Percentiles rank a stretch among this genome's conserved stretches.
Evolutionary conservation across 2,329 filamentous ascomycete species (phyloP).

Genomic region (Grosmannia huntii): DNA sequence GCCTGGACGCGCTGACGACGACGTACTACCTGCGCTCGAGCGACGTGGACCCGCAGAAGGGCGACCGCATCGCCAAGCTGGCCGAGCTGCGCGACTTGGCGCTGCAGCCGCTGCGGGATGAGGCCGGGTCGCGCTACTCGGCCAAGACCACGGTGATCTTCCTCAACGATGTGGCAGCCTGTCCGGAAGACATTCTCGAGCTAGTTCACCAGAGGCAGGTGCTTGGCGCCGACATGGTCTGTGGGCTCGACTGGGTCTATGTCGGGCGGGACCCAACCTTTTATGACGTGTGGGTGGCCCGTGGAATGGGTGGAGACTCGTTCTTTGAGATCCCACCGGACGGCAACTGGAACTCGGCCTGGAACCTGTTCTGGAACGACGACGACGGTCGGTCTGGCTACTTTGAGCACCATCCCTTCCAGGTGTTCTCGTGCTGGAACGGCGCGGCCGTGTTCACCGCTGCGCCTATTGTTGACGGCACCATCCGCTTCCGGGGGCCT

Average conservation of each 20-base stretch:
- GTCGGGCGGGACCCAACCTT: slow-evolving; percentile 31
- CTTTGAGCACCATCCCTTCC: slow-evolving; percentile 31
- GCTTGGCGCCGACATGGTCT: slow-evolving; percentile 41
- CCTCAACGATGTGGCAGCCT: slow-evolving; percentile 40
- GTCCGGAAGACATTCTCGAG: slow-evolving; percentile 44
- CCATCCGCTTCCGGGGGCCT: slow-evolving; percentile 30
- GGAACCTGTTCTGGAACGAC: slow-evolving; percentile 42
- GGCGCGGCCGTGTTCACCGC: slow-evolving; percentile 37
- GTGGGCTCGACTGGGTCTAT: slow-evolving; percentile 45
- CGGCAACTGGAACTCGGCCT: slow-evolving; percentile 34
- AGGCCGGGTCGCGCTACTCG: slow-evolving; percentile 12
- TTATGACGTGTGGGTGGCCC: slow-evolving; percentile 44
- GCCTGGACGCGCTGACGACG: slow-evolving; percentile 25
- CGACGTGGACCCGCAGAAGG: slow-evolving; percentile 21
- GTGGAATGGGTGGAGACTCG: slow-evolving; percentile 36
- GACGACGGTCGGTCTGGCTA: slow-evolving; percentile 21
- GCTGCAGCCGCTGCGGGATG: slow-evolving; percentile 39
- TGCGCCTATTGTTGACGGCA: slow-evolving; percentile 26
- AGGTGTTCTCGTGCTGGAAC: slow-evolving; percentile 47
- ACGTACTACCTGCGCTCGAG: slow-evolving; percentile 30
- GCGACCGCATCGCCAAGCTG: slow-evolving; percentile 56
- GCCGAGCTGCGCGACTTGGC: slow-evolving; percentile 62
- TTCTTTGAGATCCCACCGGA: slow-evolving; percentile 41
- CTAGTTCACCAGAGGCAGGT: slow-evolving; percentile 32
- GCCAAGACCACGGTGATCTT: slow-evolving; percentile 34